Evolutionary conservation across 2,329 filamentous ascomycete genomes (phyloP), one percentile per base, ranked within the genome.

Genomic region (Macrophomina tecta): DNA sequence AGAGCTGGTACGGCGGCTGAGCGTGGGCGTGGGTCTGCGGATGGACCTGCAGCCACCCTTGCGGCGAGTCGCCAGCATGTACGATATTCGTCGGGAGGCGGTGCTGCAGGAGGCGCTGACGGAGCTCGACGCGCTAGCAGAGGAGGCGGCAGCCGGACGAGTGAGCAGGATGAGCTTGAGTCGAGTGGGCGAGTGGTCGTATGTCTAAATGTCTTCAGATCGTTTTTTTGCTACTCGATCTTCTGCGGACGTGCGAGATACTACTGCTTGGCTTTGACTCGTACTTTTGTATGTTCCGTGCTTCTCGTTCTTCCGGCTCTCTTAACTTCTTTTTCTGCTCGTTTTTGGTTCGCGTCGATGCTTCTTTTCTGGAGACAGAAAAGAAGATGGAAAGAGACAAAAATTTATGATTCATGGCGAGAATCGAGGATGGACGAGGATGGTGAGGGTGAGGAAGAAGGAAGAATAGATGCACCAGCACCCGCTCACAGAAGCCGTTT

Each of bases 51-150:
- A 65, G 32, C 63, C 32, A 36, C 61, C 28, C 46, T 36, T 52
- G 48, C 61, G 61, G 61, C 52, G 63, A 12, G 49, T 65, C 52
- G 42, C 42, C 16, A 65, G 52, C 42, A 55, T 56, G 52, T 48
- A 49, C 40, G 42, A 55, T 23, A 30, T 65, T 46, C 63, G 63
- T 18, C 52, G 53, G 11, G 46, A 45, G 34, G 63, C 63, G 12
- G 42, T 65, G 52, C 18, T 65, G 63, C 63, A 65, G 52, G 63
- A 48, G 30, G 63, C 53, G 38, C 63, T 65, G 63, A 48, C 63
- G 51, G 63, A 65, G 63, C 52, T 49, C 51, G 63, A 36, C 40
- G 63, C 51, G 30, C 63, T 56, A 28, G 51, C 34, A 16, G 63
- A 46, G 12, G 63, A 65, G 23, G 63, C 52, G 18, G 63, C 63